A percentile compares a stretch with the other conserved stretches of the same genome.
Conservation (phyloP, 495 filamentous ascomycete genomes). For the Penicillium simplicissimum region DNA sequence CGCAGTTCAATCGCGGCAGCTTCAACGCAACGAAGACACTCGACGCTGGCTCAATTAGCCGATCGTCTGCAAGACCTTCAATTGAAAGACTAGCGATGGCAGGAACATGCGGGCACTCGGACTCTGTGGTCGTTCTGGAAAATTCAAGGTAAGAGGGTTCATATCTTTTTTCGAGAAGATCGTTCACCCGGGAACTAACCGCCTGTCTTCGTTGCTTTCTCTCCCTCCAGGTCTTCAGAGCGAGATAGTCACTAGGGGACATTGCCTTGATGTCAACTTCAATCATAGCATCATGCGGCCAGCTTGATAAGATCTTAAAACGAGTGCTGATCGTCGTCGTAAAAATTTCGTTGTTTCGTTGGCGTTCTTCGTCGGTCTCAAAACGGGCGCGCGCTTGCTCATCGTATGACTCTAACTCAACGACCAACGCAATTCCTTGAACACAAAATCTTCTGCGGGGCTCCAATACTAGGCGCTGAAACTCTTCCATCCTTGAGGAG, state of each 20-base stretch:
- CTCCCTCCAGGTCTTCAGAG: not conserved
- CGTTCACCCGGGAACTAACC: not conserved
- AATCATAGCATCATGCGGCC: not conserved
- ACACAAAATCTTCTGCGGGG: not conserved
- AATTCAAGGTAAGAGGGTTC: not conserved
- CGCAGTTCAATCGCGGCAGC: not conserved
- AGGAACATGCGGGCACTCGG: not conserved
- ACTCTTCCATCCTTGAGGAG: not conserved
- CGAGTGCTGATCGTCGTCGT: not conserved
- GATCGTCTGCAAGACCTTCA: not conserved
- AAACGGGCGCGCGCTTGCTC: not conserved
- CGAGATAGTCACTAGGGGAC: not conserved
- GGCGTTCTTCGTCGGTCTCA: not conserved
- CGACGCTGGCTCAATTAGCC: not conserved
- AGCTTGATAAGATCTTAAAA: not conserved
- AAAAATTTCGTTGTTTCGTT: not conserved
- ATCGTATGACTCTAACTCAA: not conserved
- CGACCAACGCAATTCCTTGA: not conserved
- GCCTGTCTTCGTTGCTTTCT: not conserved
- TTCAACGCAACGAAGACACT: not conserved
- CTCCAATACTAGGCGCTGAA: not conserved
- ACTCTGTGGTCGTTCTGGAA: not conserved
- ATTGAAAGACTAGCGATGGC: not conserved
- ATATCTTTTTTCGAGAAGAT: not conserved
- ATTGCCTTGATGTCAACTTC: not conserved